Base-by-base conservation (phyloP, 768 basidiomycete species). In the Mycena amicta region DNA sequence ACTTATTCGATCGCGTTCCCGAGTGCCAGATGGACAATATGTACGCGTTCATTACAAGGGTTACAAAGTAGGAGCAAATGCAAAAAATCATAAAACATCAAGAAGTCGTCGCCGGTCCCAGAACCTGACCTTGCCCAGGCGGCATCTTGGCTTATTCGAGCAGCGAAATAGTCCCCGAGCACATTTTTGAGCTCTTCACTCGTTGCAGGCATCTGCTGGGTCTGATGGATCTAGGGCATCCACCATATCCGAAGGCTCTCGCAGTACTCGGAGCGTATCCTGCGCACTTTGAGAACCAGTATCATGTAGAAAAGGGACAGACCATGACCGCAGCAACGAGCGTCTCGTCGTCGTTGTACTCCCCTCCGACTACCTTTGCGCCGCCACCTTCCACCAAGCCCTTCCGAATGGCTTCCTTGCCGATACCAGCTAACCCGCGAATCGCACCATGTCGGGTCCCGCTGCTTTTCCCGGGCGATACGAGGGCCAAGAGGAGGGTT, bases 381-480 rank as follows among this genome's bases (percentile, higher is more conserved):
- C 92, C 92, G 2, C 90, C 88, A 20, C 90, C 88, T 61, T 91
- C 90, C 2, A 94, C 80, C 12, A 94, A 75, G 0, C 92, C 92
- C 70, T 93, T 90, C 37, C 89, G 75, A 6, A 93, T 84, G 11
- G 92, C 92, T 61, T 93, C 91, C 65, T 91, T 88, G 0, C 93
- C 93, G 2, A 95, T 87, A 16, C 89, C 90, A 23, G 91, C 81
- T 28, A 97, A 79, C 18, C 93, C 93, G 2, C 94, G 85, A 31
- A 98, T 86, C 0, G 95, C 92, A 41, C 96, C 94, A 72, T 95
- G 92, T 54, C 94, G 81, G 5, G 92, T 91, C 5, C 93, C 93
- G 20, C 84, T 80, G 58, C 85, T 85, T 70, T 90, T 90, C 12
- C 81, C 86, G 6, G 84, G 75, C 3, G 82, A 84, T 40, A 93